A percentile compares a stretch with the other conserved stretches of the same genome.
These are phyloP conservation scores for Acacia pycnantha DNA, from an alignment of 331 rosid species.

Conservation along the genomic window DNA sequence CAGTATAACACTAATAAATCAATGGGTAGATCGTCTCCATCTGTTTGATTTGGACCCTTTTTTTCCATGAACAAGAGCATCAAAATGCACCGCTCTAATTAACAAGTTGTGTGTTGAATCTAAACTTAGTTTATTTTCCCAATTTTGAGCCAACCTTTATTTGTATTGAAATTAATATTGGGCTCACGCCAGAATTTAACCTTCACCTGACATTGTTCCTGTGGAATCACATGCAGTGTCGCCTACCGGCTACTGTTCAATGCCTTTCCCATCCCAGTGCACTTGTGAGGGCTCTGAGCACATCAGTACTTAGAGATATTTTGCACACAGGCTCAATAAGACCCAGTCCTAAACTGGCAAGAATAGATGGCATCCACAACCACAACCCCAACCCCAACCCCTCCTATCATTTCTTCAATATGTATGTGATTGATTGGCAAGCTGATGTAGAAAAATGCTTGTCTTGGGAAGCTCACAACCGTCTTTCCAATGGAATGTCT, in stretches of 20 bases:
- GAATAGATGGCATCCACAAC: constrained; percentile 39
- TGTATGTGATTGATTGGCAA: constrained; percentile 57
- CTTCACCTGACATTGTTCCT: background rate
- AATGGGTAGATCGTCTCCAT: background rate
- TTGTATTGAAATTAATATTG: background rate
- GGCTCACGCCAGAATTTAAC: background rate
- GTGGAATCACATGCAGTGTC: constrained; percentile 57
- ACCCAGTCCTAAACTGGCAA: constrained; percentile 37
- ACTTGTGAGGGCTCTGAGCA: constrained; percentile 69
- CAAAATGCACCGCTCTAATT: background rate
- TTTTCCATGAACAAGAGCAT: background rate
- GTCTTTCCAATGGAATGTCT: constrained; percentile 60
- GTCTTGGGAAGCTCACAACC: constrained; percentile 77
- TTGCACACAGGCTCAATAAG: constrained; percentile 49
- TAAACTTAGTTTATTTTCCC: background rate
- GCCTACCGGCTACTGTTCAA: constrained; percentile 66
- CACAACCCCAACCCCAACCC: constrained; percentile 24
- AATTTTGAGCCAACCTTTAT: background rate
- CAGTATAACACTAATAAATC: background rate
- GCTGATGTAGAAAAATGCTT: constrained; percentile 65
- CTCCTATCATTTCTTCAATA: constrained; percentile 45
- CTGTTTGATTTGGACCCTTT: background rate
- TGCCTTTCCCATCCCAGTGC: constrained; percentile 87
- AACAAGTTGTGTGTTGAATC: background rate
- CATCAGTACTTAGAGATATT: constrained; percentile 74